Evolutionary conservation across 306 rosid genomes (phyloP), one percentile per base, ranked within the genome.

Genomic region (Erythrophleum fordii): DNA sequence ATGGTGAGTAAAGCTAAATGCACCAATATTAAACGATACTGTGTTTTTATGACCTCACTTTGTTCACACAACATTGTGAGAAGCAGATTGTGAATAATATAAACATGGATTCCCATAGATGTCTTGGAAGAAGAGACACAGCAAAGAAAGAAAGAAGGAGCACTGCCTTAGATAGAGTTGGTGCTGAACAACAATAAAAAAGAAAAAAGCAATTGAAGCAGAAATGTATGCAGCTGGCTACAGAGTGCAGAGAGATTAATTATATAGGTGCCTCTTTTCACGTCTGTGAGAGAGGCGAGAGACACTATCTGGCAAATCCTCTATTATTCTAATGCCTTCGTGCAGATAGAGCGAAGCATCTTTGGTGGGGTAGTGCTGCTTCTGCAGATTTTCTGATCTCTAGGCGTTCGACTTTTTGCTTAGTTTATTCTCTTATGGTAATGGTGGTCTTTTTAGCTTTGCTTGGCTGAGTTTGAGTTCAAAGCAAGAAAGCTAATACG

Each of bases 321-420:
- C 34, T 56, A 86, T 84, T 87, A 78, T 79, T 78, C 66, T 75
- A 87, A 71, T 82, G 26, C 65, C 72, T 71, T 79, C 55, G 77
- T 83, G 66, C 48, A 84, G 76, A 66, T 69, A 82, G 79, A 87
- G 81, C 77, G 90, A 84, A 82, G 82, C 84, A 87, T 81, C 88
- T 82, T 78, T 69, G 77, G 80, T 81, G 90, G 52, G 84, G 84
- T 83, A 72, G 75, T 82, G 66, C 84, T 79, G 59, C 75, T 70
- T 23, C 76, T 65, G 81, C 84, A 80, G 73, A 76, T 74, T 86
- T 83, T 83, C 90, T 77, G 83, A 87, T 87, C 90, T 87, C 90
- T 20, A 87, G 90, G 86, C 83, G 79, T 64, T 86, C 2, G 69
- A 74, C 78, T 74, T 52, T 67, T 81, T 78, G 29, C 22, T 69